phyloP scores from a whole-genome alignment of 2,329 filamentous ascomycete genomes.

The Saccharata proteae region DNA sequence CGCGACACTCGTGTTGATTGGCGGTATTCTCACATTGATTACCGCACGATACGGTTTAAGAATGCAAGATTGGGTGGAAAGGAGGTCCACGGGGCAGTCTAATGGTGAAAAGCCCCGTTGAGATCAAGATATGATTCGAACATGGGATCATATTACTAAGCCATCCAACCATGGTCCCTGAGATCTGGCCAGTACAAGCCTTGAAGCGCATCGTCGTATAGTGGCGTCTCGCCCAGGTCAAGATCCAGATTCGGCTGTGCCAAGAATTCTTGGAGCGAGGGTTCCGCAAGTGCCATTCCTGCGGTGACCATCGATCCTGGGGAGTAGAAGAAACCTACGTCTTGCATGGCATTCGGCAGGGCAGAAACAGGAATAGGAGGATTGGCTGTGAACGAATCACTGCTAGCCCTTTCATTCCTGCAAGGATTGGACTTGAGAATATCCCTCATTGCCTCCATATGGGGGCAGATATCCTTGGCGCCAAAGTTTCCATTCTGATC shows the following conservation, averaged over 20 bases:
- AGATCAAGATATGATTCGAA: background rate
- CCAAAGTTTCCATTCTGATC: constrained; percentile 11
- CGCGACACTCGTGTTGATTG: constrained; percentile 9
- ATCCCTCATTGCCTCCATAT: constrained; percentile 12
- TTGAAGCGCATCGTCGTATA: constrained; percentile 10
- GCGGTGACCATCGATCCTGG: constrained; percentile 10
- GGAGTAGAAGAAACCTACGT: background rate
- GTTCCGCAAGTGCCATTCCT: constrained; percentile 13
- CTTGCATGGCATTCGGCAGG: constrained; percentile 3
- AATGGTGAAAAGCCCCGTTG: background rate
- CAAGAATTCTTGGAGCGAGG: constrained; percentile 12
- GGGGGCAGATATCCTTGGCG: constrained; percentile 12
- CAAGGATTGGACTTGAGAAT: constrained; percentile 6
- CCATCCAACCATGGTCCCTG: constrained; percentile 4
- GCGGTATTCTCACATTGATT: constrained; percentile 10
- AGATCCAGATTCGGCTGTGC: constrained; percentile 12
- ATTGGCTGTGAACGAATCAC: background rate
- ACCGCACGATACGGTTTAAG: constrained; percentile 10
- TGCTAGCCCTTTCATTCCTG: background rate
- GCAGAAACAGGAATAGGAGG: background rate
- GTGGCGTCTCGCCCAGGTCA: constrained; percentile 10
- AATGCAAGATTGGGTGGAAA: constrained; percentile 12
- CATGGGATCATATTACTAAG: background rate
- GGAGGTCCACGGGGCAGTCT: background rate
- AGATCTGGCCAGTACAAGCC: constrained; percentile 12